These are phyloP conservation scores for Bisporella sp. DNA, from an alignment of 2,329 filamentous ascomycete genomes.

Conservation along the genomic window DNA sequence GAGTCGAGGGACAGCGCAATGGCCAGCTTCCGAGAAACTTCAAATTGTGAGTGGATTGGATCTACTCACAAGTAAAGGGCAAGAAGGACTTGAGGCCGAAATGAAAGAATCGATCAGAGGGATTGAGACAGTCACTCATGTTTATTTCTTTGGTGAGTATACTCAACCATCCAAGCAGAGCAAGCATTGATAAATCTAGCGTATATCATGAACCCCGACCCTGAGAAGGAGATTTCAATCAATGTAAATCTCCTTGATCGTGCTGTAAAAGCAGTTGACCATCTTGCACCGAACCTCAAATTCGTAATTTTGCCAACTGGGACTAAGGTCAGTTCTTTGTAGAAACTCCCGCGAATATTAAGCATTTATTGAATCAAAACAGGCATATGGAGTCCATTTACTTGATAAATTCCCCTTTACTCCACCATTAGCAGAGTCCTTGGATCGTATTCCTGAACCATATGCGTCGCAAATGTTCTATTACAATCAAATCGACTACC, in stretches of 20 bases:
- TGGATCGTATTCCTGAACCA: constrained; percentile 34
- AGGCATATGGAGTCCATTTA: constrained; percentile 29
- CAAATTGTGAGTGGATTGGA: constrained; percentile 32
- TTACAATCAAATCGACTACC: constrained; percentile 36
- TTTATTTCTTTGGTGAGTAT: constrained; percentile 29
- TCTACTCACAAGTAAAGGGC: constrained; percentile 29
- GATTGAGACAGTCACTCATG: constrained; percentile 33
- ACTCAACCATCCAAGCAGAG: not conserved
- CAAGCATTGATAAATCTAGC: constrained; percentile 2
- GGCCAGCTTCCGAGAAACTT: constrained; percentile 20
- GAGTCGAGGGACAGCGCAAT: constrained; percentile 10
- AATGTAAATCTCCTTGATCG: constrained; percentile 33
- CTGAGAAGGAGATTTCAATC: constrained; percentile 15
- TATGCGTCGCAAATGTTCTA: constrained; percentile 38
- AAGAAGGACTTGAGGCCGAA: constrained; percentile 13
- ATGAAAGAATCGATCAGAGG: constrained; percentile 16
- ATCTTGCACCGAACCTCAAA: constrained; percentile 30
- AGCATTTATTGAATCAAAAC: not conserved
- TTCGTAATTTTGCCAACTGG: constrained; percentile 36
- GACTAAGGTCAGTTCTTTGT: constrained; percentile 25
- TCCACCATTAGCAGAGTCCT: constrained; percentile 32
- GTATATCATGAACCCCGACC: constrained; percentile 11
- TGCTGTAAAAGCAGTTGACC: constrained; percentile 32
- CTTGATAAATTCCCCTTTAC: constrained; percentile 18
- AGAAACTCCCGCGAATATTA: not conserved